Evolutionary conservation across 225 moss, liverwort and hornwort species (phyloP), one percentile per base, ranked within the genome.

Genomic region (Asterella californica): DNA sequence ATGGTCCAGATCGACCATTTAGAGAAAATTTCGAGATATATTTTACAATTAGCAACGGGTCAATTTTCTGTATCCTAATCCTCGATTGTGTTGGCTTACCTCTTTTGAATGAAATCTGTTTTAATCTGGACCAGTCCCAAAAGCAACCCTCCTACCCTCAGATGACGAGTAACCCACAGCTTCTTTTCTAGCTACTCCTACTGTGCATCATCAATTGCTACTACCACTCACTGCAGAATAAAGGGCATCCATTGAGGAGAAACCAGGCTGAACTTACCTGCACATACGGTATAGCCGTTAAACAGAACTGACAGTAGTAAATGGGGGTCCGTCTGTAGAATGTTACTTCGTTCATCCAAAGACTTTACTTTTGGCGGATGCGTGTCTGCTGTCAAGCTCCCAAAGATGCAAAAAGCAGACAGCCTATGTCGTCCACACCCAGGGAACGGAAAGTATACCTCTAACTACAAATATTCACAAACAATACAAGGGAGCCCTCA

Each of bases 401-500:
- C 67, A 52, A 61, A 79, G 78, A 81, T 81, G 53, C 54, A 66
- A 64, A 80, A 80, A 18, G 69, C 61, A 75, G 83, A 76, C 74
- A 53, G 33, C 52, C 75, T 60, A 78, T 77, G 55, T 66, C 75
- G 24, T 68, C 57, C 50, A 80, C 76, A 70, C 72, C 38, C 62
- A 53, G 62, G 37, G 75, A 79, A 59, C 70, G 64, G 27, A 52
- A 74, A 49, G 77, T 69, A 45, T 77, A 77, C 64, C 32, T 80
- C 74, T 83, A 77, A 36, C 86, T 78, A 78, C 59, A 62, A 86
- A 81, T 86, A 86, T 86, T 82, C 83, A 86, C 82, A 86, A 82
- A 82, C 80, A 80, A 77, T 83, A 86, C 80, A 83, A 70, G 83
- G 50, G 72, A 73, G 67, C 47, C 81, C 55, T 81, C 83, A 86